Evolutionary conservation across 2,329 filamentous ascomycete genomes (phyloP).

Genomic region (Scytalidium lignicola): DNA sequence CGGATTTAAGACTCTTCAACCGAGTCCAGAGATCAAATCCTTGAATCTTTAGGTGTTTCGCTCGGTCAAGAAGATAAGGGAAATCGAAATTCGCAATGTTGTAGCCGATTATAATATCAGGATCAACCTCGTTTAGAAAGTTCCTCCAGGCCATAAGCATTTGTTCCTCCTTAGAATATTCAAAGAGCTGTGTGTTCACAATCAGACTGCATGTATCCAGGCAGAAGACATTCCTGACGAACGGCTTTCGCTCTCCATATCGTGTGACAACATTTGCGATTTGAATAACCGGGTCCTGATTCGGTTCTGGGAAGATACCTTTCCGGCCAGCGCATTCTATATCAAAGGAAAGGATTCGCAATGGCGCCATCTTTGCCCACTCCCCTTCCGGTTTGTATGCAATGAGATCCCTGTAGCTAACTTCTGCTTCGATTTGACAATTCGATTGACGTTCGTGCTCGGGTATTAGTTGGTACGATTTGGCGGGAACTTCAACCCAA

Average conservation of each 20-base stretch:
- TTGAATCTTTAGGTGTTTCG: slow-evolving; percentile 72
- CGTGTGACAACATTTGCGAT: slow-evolving; percentile 94
- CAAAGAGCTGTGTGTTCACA: slow-evolving; percentile 87
- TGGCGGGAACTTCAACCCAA: slow-evolving; percentile 82
- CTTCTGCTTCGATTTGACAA: slow-evolving; percentile 90
- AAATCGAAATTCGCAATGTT: slow-evolving; percentile 99
- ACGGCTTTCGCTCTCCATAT: slow-evolving; percentile 93
- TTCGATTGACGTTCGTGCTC: slow-evolving; percentile 72
- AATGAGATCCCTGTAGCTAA: slow-evolving; percentile 77
- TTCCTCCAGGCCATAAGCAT: slow-evolving; percentile 93
- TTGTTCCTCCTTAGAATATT: slow-evolving; percentile 73
- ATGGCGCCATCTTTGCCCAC: slow-evolving; percentile 96
- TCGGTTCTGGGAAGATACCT: slow-evolving; percentile 91
- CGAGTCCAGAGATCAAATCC: slow-evolving; percentile 87
- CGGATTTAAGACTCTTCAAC: slow-evolving; percentile 64
- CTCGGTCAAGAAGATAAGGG: slow-evolving; percentile 86
- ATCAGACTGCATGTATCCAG: slow-evolving; percentile 89
- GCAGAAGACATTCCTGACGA: slow-evolving; percentile 94
- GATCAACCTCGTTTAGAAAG: slow-evolving; percentile 85
- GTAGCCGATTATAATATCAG: slow-evolving; percentile 97
- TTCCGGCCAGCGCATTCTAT: slow-evolving; percentile 98
- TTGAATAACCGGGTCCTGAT: slow-evolving; percentile 91
- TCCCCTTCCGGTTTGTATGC: slow-evolving; percentile 86
- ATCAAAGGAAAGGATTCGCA: slow-evolving; percentile 92
- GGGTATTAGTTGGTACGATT: slow-evolving; percentile 66